Evolutionary conservation across 2,329 filamentous ascomycete species (phyloP).

Genomic region (Alternaria arborescens): DNA sequence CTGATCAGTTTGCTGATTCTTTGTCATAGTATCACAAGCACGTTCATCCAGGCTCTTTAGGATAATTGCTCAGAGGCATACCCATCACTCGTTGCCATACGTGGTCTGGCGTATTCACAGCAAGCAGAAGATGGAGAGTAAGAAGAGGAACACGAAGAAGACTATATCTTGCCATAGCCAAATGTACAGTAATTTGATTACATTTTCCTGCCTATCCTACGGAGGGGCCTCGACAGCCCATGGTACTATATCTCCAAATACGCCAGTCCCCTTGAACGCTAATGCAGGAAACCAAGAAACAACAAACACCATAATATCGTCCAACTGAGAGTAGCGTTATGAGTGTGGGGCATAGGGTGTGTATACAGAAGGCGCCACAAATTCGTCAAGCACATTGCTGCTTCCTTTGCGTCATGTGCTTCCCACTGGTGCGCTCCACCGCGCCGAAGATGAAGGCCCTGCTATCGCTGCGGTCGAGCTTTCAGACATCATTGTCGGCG

Average conservation of each 20-base stretch:
- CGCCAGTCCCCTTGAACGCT: constrained; percentile 7
- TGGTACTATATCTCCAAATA: constrained; percentile 3
- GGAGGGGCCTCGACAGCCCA: not conserved
- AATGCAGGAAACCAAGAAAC: constrained; percentile 6
- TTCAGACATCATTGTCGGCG: not conserved
- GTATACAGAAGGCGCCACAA: not conserved
- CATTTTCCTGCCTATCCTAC: constrained; percentile 4
- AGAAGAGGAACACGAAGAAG: not conserved
- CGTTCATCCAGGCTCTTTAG: not conserved
- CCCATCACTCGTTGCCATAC: not conserved
- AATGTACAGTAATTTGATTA: not conserved
- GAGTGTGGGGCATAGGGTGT: not conserved
- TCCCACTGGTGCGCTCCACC: not conserved
- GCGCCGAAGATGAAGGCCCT: not conserved
- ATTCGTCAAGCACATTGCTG: not conserved
- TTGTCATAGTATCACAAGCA: not conserved
- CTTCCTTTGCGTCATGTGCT: not conserved
- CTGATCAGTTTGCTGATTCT: not conserved
- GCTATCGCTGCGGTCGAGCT: not conserved
- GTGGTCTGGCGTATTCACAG: not conserved
- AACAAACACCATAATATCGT: constrained; percentile 5
- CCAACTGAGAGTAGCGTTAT: not conserved
- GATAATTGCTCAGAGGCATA: not conserved
- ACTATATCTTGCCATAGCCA: not conserved
- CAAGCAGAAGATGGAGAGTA: not conserved